Evolutionary conservation across 2,329 filamentous ascomycete species (phyloP).

Genomic region (Monosporascus sp.): DNA sequence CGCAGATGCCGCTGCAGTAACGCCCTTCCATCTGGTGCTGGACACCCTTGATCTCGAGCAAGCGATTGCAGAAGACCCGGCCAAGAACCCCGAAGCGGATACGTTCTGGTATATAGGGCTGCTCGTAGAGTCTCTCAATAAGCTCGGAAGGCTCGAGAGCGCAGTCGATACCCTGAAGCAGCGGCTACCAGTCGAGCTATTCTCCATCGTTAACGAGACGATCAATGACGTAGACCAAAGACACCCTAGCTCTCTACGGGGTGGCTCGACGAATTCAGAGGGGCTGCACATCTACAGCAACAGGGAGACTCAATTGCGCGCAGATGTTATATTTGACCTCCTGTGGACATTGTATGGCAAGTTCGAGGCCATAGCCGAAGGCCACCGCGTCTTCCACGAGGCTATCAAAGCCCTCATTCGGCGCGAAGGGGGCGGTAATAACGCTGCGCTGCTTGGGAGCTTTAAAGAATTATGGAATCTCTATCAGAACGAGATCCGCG

Average conservation of each 20-base stretch:
- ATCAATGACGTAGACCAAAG: conserved; percentile 90
- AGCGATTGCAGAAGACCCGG: conserved; percentile 74
- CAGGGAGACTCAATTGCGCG: conserved; percentile 69
- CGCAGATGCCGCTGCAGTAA: conserved; percentile 38
- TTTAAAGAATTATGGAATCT: conserved; percentile 98
- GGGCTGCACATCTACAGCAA: conserved; percentile 59
- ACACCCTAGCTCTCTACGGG: conserved; percentile 75
- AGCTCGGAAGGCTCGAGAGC: conserved; percentile 76
- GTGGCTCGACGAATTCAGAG: conserved; percentile 46
- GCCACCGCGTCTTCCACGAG: conserved; percentile 89
- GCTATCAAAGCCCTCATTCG: conserved; percentile 80
- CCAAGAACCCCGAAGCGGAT: conserved; percentile 89
- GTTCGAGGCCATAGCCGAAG: conserved; percentile 94
- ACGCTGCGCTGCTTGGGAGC: conserved; percentile 67
- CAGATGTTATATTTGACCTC: conserved; percentile 84
- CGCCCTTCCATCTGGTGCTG: conserved; percentile 55
- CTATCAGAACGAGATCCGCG: conserved; percentile 95
- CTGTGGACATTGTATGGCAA: conserved; percentile 91
- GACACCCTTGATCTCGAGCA: conserved; percentile 57
- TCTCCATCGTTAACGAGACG: conserved; percentile 88
- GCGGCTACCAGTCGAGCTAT: conserved; percentile 86
- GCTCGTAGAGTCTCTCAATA: conserved; percentile 84
- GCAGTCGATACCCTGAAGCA: conserved; percentile 91
- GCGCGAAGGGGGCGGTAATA: conserved; percentile 66
- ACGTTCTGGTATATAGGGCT: conserved; percentile 91